phyloP scores from a whole-genome alignment of 352 stramenopile genomes.

The Globisporangium barbulae region DNA sequence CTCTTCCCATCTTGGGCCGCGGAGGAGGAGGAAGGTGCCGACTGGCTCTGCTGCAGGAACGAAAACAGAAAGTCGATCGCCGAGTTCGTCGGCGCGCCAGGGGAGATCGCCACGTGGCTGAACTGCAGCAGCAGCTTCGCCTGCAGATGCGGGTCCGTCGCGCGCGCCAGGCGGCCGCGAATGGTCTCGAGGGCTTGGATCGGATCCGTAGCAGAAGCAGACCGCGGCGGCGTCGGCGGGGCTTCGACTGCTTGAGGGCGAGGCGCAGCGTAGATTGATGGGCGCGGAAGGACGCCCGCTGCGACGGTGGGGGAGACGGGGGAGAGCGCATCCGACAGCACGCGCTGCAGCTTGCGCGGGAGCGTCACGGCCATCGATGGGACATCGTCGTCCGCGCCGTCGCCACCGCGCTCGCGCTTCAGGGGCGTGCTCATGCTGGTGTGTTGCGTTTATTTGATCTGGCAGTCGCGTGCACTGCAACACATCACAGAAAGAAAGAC shows the following conservation, averaged over 20 bases:
- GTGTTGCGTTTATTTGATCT: neutral
- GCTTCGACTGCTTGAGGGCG: neutral
- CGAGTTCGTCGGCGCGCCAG: conserved; percentile 39
- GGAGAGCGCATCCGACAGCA: neutral
- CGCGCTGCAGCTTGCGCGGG: conserved; percentile 10
- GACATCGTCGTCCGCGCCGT: neutral
- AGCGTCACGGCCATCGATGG: neutral
- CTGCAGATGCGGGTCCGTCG: conserved; percentile 58
- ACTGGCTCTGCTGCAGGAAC: conserved; percentile 68
- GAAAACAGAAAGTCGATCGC: conserved; percentile 83
- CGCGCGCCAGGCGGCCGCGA: conserved; percentile 32
- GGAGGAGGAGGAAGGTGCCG: conserved; percentile 8
- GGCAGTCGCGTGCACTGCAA: no score
- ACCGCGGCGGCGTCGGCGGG: neutral
- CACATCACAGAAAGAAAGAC: no score
- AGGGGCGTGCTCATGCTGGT: conserved; percentile 5
- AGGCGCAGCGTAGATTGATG: neutral
- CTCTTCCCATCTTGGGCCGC: conserved; percentile 15
- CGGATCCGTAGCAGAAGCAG: conserved; percentile 8
- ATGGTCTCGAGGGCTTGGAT: conserved; percentile 36
- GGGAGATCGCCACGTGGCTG: conserved; percentile 41
- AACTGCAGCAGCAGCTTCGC: conserved; percentile 57
- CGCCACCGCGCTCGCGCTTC: conserved; percentile 8
- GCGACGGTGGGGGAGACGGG: conserved; percentile 16
- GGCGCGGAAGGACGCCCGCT: conserved; percentile 14